Percentiles rank a stretch among this genome's conserved stretches.
These are phyloP conservation scores for Phytopythium mirpurense DNA, from an alignment of 352 stramenopile genomes.

Conservation along the genomic window DNA sequence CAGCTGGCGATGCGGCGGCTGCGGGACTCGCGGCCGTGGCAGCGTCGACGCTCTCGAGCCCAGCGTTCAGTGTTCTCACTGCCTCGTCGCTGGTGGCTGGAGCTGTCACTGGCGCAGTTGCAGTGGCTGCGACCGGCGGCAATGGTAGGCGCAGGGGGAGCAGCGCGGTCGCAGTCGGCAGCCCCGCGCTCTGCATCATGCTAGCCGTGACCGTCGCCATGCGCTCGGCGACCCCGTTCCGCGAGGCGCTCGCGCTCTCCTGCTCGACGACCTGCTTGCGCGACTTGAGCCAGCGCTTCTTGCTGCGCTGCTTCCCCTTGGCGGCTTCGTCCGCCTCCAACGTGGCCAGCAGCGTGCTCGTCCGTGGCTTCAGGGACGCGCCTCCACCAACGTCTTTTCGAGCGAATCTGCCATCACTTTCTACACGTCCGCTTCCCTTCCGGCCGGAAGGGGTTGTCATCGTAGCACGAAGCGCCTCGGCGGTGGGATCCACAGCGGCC, in stretches of 20 bases:
- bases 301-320: conserved; percentile 45
- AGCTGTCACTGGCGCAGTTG: background rate
- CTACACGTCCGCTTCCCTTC: no score
- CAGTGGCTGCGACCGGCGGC: background rate
- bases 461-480: no score
- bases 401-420: no score
- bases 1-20: background rate
- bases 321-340: conserved; percentile 49
- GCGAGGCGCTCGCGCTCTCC: conserved; percentile 48
- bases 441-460: no score
- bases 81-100: background rate
- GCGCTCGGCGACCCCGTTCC: conserved; percentile 26
- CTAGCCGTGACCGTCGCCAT: conserved; percentile 28
- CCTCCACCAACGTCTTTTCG: no score
- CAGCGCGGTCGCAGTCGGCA: background rate
- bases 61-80: background rate
- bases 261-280: conserved; percentile 52
- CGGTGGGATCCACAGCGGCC: background rate
- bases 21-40: background rate
- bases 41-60: background rate
- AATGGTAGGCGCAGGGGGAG: background rate
- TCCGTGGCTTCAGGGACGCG: background rate
- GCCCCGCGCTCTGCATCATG: conserved; percentile 6
- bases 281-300: conserved; percentile 57
- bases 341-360: conserved; percentile 38